Conservation (phyloP, 2,329 filamentous ascomycete genomes). For the Fusarium tanahbumbuense region DNA sequence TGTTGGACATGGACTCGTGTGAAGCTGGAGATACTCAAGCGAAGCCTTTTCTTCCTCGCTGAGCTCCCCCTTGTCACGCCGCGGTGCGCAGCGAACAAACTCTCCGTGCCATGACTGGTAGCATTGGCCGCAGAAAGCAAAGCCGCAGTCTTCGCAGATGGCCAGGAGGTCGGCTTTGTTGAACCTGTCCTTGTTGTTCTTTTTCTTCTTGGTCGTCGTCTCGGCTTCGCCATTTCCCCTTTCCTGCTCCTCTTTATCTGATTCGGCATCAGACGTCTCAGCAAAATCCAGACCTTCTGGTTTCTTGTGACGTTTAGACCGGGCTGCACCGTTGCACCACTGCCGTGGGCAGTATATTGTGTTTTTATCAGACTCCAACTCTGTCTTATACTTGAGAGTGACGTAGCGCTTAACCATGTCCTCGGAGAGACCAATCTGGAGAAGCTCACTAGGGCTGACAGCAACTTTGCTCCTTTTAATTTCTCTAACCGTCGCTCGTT, state of each 20-base stretch:
- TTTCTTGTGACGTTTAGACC: conserved; percentile 78
- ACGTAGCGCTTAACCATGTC: conserved; percentile 87
- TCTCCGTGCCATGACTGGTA: conserved; percentile 92
- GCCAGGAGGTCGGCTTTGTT: conserved; percentile 73
- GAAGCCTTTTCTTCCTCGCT: conserved; percentile 88
- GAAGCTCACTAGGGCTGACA: conserved; percentile 84
- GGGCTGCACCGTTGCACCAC: conserved; percentile 92
- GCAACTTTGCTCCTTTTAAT: conserved; percentile 71
- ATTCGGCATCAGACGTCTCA: conserved; percentile 66
- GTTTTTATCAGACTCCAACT: conserved; percentile 89
- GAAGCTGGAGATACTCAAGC: conserved; percentile 81
- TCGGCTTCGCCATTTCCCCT: conserved; percentile 40
- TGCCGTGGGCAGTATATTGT: conserved; percentile 92
- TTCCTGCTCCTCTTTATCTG: conserved; percentile 59
- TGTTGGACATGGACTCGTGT: conserved; percentile 90
- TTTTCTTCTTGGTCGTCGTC: conserved; percentile 36
- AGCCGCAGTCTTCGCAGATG: conserved; percentile 88
- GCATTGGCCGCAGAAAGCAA: conserved; percentile 84
- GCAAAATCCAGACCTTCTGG: conserved; percentile 72
- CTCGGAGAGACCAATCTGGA: conserved; percentile 78
- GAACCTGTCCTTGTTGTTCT: conserved; percentile 49
- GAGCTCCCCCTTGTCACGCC: conserved; percentile 74
- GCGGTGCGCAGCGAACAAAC: conserved; percentile 75
- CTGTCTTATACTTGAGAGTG: conserved; percentile 89
- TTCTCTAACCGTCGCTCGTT: conserved; percentile 56